A percentile compares a stretch with the other conserved stretches of the same genome.
Conservation (phyloP, 2,329 filamentous ascomycete genomes). For the Paecilomyces sp. region DNA sequence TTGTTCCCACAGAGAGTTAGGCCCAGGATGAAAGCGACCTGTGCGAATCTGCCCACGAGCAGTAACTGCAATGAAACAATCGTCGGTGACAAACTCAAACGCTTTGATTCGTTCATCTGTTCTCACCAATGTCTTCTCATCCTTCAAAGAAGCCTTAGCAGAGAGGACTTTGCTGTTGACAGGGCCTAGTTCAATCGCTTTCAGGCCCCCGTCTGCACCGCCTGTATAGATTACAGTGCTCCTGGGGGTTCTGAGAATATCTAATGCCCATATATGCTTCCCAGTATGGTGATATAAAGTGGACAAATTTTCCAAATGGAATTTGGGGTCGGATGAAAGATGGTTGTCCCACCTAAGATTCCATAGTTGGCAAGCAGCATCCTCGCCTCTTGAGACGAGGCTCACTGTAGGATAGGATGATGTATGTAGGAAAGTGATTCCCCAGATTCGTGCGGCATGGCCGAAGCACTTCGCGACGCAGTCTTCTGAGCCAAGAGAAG, state of each 20-base stretch:
- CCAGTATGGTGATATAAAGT: constrained; percentile 64
- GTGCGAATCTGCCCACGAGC: constrained; percentile 23
- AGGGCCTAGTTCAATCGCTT: constrained; percentile 17
- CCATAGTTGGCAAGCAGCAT: constrained; percentile 72
- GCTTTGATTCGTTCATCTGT: constrained; percentile 14
- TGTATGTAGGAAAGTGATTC: constrained; percentile 57
- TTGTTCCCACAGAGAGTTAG: constrained; percentile 1
- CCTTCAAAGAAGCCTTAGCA: constrained; percentile 1
- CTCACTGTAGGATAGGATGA: constrained; percentile 28
- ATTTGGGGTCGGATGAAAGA: constrained; percentile 7
- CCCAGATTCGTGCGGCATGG: constrained; percentile 86
- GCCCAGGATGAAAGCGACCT: constrained; percentile 14
- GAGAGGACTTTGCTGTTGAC: constrained; percentile 3
- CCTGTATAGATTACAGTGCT: constrained; percentile 58
- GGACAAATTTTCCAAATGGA: constrained; percentile 35
- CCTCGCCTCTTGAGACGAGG: constrained; percentile 77
- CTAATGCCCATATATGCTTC: constrained; percentile 84
- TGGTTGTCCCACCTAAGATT: constrained; percentile 38
- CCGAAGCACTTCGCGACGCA: constrained; percentile 71
- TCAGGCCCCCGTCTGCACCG: constrained; percentile 70
- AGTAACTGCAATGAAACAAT: constrained; percentile 25
- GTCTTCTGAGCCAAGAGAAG: constrained; percentile 33
- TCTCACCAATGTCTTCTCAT: constrained; percentile 6
- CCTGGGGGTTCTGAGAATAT: constrained; percentile 24
- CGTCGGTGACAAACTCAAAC: constrained; percentile 27